Conservation (phyloP, 2,329 filamentous ascomycete genomes). For the Orbilia oligospora region DNA sequence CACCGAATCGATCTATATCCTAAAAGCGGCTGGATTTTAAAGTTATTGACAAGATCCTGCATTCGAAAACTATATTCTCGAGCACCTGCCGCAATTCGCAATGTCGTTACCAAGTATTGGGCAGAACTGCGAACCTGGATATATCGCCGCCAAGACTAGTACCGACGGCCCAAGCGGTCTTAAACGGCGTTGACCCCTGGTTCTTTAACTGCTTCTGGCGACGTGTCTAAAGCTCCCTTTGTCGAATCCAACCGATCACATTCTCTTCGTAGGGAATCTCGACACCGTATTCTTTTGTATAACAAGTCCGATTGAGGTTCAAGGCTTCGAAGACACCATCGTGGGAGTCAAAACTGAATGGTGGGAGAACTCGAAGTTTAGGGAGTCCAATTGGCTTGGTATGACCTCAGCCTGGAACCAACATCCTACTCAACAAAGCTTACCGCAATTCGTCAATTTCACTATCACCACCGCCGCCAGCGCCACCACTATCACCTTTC, state of each 20-base stretch:
- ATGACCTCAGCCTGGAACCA: conserved; percentile 12
- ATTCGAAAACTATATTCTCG: not conserved
- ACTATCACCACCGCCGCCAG: conserved; percentile 2
- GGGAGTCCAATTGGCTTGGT: conserved; percentile 7
- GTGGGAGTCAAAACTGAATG: not conserved
- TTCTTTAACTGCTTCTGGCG: conserved; percentile 53
- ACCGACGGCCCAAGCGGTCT: conserved; percentile 18
- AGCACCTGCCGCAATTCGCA: not conserved
- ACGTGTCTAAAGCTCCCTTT: conserved; percentile 51
- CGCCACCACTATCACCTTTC: not conserved
- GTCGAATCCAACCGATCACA: conserved; percentile 23
- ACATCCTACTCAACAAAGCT: conserved; percentile 24
- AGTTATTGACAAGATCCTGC: not conserved
- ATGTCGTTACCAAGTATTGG: conserved; percentile 10
- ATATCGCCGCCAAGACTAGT: conserved; percentile 21
- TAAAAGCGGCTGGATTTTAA: not conserved
- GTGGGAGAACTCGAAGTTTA: conserved; percentile 7
- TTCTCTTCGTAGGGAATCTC: not conserved
- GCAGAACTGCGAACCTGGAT: conserved; percentile 13
- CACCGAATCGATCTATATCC: not conserved
- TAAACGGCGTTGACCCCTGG: conserved; percentile 30
- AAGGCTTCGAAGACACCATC: not conserved
- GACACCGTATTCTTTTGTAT: conserved; percentile 13
- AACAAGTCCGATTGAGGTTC: not conserved
- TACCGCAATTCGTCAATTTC: not conserved